Percentiles rank a stretch among this genome's conserved stretches.
Conservation (phyloP, 345 rosid genomes). For the Odontarrhena argentea region DNA sequence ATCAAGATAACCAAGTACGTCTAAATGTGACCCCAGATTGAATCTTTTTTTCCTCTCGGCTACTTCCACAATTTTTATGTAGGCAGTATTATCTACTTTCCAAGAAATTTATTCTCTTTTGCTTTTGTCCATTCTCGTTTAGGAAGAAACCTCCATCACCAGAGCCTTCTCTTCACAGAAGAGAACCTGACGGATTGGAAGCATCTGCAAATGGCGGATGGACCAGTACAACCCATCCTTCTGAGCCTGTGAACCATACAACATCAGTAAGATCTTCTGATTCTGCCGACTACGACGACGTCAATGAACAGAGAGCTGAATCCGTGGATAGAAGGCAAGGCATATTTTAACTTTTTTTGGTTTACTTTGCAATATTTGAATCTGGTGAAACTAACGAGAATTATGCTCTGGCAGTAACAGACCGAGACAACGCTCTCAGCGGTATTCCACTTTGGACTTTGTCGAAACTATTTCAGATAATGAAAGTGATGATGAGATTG, state of each 20-base stretch:
- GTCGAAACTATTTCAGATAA: constrained; percentile 82
- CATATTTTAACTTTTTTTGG: constrained; percentile 17
- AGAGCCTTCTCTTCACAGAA: constrained; percentile 55
- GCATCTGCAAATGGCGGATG: constrained; percentile 62
- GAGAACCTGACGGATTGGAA: constrained; percentile 62
- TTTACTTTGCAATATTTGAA: neutral
- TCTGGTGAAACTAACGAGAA: neutral
- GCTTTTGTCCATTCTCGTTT: constrained; percentile 27
- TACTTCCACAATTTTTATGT: constrained; percentile 12
- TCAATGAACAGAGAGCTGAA: constrained; percentile 56
- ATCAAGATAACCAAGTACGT: constrained; percentile 81
- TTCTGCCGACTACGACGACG: constrained; percentile 53
- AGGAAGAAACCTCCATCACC: constrained; percentile 85
- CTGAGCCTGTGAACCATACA: constrained; percentile 51
- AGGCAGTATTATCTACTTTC: neutral
- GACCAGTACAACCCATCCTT: constrained; percentile 47
- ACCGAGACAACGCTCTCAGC: constrained; percentile 77
- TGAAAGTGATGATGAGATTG: constrained; percentile 90
- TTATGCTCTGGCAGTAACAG: constrained; percentile 51
- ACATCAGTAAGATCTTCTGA: constrained; percentile 56
- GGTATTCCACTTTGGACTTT: constrained; percentile 71
- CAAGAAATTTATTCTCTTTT: neutral
- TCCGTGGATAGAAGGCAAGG: constrained; percentile 66
- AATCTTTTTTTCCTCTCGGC: neutral
- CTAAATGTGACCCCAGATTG: neutral